phyloP scores from a whole-genome alignment of 768 basidiomycete species.

The Chalciporus piperatus region DNA sequence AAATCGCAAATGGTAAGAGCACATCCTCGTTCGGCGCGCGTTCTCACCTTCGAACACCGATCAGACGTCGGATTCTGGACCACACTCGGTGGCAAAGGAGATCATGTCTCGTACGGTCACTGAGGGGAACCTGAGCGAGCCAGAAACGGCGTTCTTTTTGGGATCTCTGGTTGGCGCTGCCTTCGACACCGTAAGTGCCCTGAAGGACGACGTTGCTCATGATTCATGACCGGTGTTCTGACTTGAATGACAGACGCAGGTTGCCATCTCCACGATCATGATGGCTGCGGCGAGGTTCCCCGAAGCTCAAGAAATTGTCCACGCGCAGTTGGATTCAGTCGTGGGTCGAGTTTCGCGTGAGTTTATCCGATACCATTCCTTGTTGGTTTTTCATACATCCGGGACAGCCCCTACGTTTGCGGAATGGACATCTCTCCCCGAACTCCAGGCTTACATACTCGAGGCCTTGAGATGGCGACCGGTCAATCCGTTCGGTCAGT shows the following conservation, averaged over 20 bases:
- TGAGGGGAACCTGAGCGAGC: conserved; percentile 47
- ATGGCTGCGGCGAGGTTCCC: conserved; percentile 40
- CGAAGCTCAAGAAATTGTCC: conserved; percentile 31
- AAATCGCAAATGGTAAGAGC: conserved; percentile 40
- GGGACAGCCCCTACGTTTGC: conserved; percentile 36
- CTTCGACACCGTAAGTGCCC: conserved; percentile 45
- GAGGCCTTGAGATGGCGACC: conserved; percentile 42
- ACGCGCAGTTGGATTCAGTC: conserved; percentile 36
- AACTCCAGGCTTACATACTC: conserved; percentile 37
- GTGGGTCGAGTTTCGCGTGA: conserved; percentile 35
- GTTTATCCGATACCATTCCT: background rate
- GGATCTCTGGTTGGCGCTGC: conserved; percentile 67
- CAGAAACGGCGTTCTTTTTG: conserved; percentile 55
- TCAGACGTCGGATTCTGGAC: conserved; percentile 12
- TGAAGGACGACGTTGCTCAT: background rate
- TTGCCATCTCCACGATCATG: conserved; percentile 27
- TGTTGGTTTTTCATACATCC: no score
- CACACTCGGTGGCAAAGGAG: conserved; percentile 48
- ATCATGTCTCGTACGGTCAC: conserved; percentile 45
- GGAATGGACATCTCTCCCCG: conserved; percentile 31
- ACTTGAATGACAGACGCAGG: background rate
- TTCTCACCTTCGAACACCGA: background rate
- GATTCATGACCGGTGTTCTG: background rate
- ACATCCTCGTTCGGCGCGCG: background rate
- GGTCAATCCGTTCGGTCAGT: conserved; percentile 29